phyloP scores from a whole-genome alignment of 805 yeast species.

The Candida boleticola region DNA sequence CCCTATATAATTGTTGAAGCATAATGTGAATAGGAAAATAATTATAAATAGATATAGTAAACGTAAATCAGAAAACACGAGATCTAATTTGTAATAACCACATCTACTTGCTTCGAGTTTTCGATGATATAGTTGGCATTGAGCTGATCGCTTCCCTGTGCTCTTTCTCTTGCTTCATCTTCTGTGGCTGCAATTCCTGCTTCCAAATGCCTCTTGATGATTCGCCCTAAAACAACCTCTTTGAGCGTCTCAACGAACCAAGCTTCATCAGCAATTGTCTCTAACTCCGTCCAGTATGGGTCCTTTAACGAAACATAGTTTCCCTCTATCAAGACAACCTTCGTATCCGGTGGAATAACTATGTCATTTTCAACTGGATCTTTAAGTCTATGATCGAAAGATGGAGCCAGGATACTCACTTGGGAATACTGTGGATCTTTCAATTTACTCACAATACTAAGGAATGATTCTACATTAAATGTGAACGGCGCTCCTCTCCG shows the following conservation, averaged over 20 bases:
- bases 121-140: conserved; percentile 52
- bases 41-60: not conserved
- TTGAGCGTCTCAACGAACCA: conserved; percentile 48
- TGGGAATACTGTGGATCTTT: conserved; percentile 8
- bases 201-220: conserved; percentile 62
- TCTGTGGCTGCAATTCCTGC: conserved; percentile 50
- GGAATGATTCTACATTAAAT: conserved; percentile 56
- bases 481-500: conserved; percentile 87
- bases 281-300: conserved; percentile 57
- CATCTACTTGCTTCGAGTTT: conserved; percentile 12
- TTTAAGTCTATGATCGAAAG: conserved; percentile 69
- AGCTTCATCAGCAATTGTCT: conserved; percentile 36
- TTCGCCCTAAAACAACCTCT: conserved; percentile 49
- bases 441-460: conserved; percentile 20
- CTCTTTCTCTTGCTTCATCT: conserved; percentile 52
- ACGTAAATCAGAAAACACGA: not conserved
- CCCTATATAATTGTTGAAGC: not conserved
- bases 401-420: conserved; percentile 49
- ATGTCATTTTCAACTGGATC: conserved; percentile 67
- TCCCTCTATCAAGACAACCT: conserved; percentile 73
- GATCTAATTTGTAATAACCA: not conserved
- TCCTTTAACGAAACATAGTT: conserved; percentile 61
- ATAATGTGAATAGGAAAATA: not conserved
- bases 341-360: conserved; percentile 41
- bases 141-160: conserved; percentile 54